These are phyloP conservation scores for Amphibolis antarctica DNA, from an alignment of 106 monocot genomes.

Conservation along the genomic window DNA sequence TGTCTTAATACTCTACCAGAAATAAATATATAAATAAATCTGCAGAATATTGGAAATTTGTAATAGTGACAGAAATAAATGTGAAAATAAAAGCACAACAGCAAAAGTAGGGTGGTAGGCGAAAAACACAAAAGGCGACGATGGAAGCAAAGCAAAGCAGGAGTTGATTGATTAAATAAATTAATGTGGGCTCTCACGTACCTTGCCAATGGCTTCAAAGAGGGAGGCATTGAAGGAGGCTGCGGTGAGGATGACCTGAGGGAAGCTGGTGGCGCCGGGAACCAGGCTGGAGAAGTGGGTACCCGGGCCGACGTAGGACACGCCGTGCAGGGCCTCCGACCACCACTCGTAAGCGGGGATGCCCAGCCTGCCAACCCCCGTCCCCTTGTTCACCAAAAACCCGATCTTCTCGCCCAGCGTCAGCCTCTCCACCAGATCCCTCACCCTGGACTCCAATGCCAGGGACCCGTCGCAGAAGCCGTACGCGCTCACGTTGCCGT, in stretches of 20 bases:
- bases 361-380: constrained; percentile 9
- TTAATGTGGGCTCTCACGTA: no score
- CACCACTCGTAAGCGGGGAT: constrained; percentile 26
- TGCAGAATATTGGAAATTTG: no score
- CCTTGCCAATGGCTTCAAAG: constrained; percentile 26
- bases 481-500: background rate
- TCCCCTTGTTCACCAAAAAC: constrained; percentile 19
- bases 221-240: constrained; percentile 25
- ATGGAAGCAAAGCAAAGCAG: no score
- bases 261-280: constrained; percentile 22
- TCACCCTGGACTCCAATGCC: constrained; percentile 7
- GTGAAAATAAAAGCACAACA: no score
- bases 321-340: constrained; percentile 30
- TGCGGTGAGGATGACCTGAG: constrained; percentile 26
- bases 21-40: no score
- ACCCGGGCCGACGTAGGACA: constrained; percentile 24
- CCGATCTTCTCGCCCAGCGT: constrained; percentile 22
- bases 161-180: no score
- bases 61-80: no score
- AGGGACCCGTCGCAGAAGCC: constrained; percentile 15
- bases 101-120: no score
- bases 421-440: constrained; percentile 14
- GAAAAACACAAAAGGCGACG: no score
- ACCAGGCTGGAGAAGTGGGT: constrained; percentile 5
- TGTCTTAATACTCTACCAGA: no score